These are phyloP conservation scores for Talaromyces trachyspermus DNA, from an alignment of 495 filamentous ascomycete species.

Conservation along the genomic window DNA sequence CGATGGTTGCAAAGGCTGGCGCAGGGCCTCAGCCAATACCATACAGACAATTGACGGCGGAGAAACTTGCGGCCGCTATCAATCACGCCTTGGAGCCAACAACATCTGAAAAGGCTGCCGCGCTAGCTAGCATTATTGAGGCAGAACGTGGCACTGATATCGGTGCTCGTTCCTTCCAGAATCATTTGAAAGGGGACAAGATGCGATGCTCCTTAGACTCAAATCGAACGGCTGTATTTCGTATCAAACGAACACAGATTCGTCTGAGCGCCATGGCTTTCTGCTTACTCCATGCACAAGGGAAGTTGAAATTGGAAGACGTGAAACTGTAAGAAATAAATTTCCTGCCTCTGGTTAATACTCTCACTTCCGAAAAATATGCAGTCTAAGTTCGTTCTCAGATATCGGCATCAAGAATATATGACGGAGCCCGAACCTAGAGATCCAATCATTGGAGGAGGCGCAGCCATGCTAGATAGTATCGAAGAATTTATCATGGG, in stretches of 20 bases:
- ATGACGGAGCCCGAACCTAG: constrained; percentile 64
- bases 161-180: constrained; percentile 63
- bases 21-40: constrained; percentile 69
- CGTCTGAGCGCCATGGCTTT: constrained; percentile 64
- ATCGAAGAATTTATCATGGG: constrained; percentile 71
- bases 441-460: constrained; percentile 64
- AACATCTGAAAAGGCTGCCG: constrained; percentile 46
- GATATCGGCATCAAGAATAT: constrained; percentile 61
- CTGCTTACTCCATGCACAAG: constrained; percentile 53
- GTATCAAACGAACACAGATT: constrained; percentile 53
- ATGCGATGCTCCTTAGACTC: constrained; percentile 61
- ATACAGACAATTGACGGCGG: constrained; percentile 56
- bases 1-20: constrained; percentile 62
- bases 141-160: constrained; percentile 56
- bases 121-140: constrained; percentile 53
- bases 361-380: too few species aligned
- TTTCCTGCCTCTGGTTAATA: neutral
- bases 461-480: constrained; percentile 68
- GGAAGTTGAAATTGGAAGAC: constrained; percentile 53
- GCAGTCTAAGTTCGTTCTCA: too few species aligned
- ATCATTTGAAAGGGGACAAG: constrained; percentile 50
- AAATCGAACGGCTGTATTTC: constrained; percentile 61
- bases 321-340: constrained; percentile 54
- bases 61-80: constrained; percentile 57
- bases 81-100: constrained; percentile 48